These are phyloP conservation scores for Ophiostoma sp. DNA, from an alignment of 2,329 filamentous ascomycete species.

Conservation along the genomic window DNA sequence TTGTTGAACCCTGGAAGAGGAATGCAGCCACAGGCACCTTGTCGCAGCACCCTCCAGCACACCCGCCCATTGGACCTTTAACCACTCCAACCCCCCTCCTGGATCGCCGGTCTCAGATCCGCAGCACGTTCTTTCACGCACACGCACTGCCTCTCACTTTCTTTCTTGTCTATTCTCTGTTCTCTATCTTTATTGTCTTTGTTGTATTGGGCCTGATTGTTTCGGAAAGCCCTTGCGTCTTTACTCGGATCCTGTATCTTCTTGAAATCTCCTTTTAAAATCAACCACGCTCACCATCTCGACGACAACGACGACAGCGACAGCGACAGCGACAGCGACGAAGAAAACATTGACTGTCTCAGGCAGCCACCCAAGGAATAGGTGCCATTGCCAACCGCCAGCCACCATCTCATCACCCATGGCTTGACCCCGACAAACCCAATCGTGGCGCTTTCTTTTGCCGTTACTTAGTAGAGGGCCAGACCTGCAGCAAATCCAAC, in stretches of 20 bases:
- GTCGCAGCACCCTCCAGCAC: not conserved
- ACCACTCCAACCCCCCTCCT: constrained; percentile 13
- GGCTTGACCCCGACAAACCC: constrained; percentile 17
- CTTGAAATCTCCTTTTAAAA: constrained; percentile 3
- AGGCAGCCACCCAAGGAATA: not conserved
- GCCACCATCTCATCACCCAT: constrained; percentile 17
- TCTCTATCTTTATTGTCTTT: constrained; percentile 14
- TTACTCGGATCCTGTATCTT: not conserved
- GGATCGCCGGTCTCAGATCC: constrained; percentile 24
- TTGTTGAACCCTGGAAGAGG: constrained; percentile 10
- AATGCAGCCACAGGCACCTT: constrained; percentile 13
- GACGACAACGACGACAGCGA: not conserved
- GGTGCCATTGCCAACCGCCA: not conserved
- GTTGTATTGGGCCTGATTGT: not conserved
- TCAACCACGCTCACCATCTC: not conserved
- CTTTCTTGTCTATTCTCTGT: constrained; percentile 8
- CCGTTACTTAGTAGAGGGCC: not conserved
- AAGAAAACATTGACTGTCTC: not conserved
- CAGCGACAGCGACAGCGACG: not conserved
- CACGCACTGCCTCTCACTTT: constrained; percentile 3
- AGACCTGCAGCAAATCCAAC: constrained; percentile 3
- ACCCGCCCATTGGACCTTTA: constrained; percentile 6
- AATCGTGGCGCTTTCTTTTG: constrained; percentile 18
- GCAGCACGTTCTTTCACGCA: constrained; percentile 13
- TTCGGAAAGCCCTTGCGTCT: not conserved